These are phyloP conservation scores for Dendrobium huoshanense DNA, from an alignment of 106 monocot genomes.

Conservation along the genomic window DNA sequence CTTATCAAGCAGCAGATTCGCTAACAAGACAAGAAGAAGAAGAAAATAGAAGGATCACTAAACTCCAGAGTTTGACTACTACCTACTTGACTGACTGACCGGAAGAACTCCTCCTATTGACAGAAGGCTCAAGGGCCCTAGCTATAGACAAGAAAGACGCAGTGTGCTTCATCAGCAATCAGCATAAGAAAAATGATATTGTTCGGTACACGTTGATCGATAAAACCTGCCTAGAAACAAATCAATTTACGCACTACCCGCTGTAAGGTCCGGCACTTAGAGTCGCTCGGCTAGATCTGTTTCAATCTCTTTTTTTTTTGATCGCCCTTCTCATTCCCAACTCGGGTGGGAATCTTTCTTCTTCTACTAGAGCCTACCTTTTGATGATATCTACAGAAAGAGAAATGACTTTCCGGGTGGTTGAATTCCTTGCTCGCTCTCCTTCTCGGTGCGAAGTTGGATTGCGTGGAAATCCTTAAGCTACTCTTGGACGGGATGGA, in stretches of 20 bases:
- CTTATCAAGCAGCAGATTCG: conserved; percentile 2
- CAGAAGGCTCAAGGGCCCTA: conserved; percentile 1
- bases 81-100: conserved; percentile 2
- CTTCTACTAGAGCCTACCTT: conserved; percentile 1
- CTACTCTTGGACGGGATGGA: conserved; percentile 2
- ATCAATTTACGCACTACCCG: neutral
- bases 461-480: conserved; percentile 1
- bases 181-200: neutral
- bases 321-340: conserved; percentile 2
- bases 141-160: conserved; percentile 2
- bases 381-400: conserved; percentile 1
- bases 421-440: neutral
- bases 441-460: conserved; percentile 1
- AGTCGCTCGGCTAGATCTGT: too few relatives aligned
- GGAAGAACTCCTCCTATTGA: conserved; percentile 2
- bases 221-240: neutral
- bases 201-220: conserved; percentile 2
- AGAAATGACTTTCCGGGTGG: neutral
- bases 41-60: neutral
- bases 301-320: neutral
- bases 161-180: neutral
- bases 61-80: conserved; percentile 1
- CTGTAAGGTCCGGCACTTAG: too few relatives aligned
- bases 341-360: neutral
- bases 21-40: neutral